Percentiles rank a stretch among this genome's conserved stretches.
phyloP scores from a whole-genome alignment of 768 basidiomycete species.

The Hypsizygus marmoreus region DNA sequence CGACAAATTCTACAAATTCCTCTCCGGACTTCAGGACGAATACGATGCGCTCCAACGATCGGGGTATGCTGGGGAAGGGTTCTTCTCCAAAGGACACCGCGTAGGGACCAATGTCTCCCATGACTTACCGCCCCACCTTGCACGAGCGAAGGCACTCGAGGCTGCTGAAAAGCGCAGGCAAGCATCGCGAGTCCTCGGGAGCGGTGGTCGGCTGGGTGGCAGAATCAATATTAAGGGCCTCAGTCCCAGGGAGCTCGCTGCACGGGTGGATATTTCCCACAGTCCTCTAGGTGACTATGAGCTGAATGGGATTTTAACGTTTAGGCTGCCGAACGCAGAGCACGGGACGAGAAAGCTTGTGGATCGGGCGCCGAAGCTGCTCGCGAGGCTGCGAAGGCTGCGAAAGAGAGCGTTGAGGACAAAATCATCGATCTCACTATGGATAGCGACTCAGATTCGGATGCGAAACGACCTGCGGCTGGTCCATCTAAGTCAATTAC shows the following conservation, averaged over 20 bases:
- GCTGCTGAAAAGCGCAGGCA: conserved; percentile 77
- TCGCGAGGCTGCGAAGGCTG: conserved; percentile 69
- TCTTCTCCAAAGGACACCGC: conserved; percentile 72
- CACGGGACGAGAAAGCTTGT: conserved; percentile 74
- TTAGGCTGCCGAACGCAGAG: conserved; percentile 86
- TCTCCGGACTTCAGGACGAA: conserved; percentile 78
- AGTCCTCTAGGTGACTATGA: conserved; percentile 2
- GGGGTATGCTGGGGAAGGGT: conserved; percentile 92
- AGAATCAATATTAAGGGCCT: conserved; percentile 38
- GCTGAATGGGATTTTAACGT: conserved; percentile 2
- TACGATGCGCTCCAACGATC: conserved; percentile 75
- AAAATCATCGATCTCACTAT: conserved; percentile 63
- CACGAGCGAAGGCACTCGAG: conserved; percentile 67
- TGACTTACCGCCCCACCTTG: conserved; percentile 65
- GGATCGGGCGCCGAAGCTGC: conserved; percentile 58
- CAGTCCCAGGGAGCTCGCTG: conserved; percentile 72
- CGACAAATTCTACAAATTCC: conserved; percentile 75
- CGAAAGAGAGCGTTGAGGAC: conserved; percentile 61
- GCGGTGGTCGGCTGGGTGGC: conserved; percentile 63
- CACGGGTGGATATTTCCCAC: conserved; percentile 43
- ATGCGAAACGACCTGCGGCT: conserved; percentile 27
- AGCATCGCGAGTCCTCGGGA: conserved; percentile 43
- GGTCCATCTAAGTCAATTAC: conserved; percentile 25
- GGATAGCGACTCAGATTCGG: conserved; percentile 37
- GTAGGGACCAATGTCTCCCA: conserved; percentile 72